These are phyloP conservation scores for Lactuca saligna DNA, from an alignment of 129 eudicot genomes.

Conservation along the genomic window DNA sequence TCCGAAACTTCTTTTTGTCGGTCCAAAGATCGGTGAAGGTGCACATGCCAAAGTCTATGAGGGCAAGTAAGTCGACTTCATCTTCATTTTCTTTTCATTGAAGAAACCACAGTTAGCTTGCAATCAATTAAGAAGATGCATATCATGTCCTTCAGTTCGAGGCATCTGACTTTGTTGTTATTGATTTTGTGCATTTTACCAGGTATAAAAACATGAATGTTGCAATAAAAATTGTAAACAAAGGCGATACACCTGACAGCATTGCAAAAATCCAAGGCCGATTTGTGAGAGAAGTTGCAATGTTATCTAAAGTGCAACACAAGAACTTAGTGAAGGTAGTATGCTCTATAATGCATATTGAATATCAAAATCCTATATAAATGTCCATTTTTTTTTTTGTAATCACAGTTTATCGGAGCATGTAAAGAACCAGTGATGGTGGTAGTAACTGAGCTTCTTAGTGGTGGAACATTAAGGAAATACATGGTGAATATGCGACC, in stretches of 20 bases:
- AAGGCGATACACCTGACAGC: slow-evolving; percentile 86
- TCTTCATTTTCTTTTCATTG: neutral
- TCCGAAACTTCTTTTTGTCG: slow-evolving; percentile 91
- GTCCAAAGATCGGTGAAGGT: slow-evolving; percentile 97
- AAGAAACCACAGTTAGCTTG: neutral
- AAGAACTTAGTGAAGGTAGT: slow-evolving; percentile 88
- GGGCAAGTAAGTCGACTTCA: slow-evolving; percentile 82
- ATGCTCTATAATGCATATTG: neutral
- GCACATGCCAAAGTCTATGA: slow-evolving; percentile 98
- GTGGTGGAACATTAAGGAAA: slow-evolving; percentile 85
- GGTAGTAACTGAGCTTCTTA: slow-evolving; percentile 81
- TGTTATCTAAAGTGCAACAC: slow-evolving; percentile 91
- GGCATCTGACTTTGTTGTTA: slow-evolving; percentile 10
- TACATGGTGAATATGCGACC: slow-evolving; percentile 83
- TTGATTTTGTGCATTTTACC: slow-evolving; percentile 25
- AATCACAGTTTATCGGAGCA: slow-evolving; percentile 81
- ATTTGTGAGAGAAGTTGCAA: slow-evolving; percentile 85
- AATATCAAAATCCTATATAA: neutral
- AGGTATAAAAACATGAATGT: slow-evolving; percentile 89
- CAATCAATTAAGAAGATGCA: neutral
- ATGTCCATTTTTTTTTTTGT: neutral
- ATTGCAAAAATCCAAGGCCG: slow-evolving; percentile 69
- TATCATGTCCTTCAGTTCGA: slow-evolving; percentile 19
- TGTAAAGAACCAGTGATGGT: slow-evolving; percentile 90
- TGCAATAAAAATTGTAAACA: slow-evolving; percentile 76